Evolutionary conservation across 148 eudicot genomes (phyloP).

Genomic region (Rhododendron vialii): DNA sequence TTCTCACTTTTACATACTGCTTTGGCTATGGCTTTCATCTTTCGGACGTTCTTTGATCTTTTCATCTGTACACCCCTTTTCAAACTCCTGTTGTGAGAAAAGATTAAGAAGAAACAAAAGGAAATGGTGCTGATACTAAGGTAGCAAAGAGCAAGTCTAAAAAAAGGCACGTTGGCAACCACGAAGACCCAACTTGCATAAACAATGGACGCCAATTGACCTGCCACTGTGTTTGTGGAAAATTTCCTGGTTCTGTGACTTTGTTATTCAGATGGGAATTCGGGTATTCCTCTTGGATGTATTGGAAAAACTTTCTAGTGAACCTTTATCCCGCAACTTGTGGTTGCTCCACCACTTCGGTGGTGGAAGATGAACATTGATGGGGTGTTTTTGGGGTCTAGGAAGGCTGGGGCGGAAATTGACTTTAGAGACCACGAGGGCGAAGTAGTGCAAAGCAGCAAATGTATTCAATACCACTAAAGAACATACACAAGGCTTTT

Average conservation of each 20-base stretch:
- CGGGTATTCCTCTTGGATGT: background rate
- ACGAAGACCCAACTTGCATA: background rate
- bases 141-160: background rate
- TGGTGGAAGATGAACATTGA: too few species aligned
- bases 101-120: background rate
- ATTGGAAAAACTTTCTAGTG: background rate
- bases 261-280: too few species aligned
- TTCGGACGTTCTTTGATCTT: slow-evolving; percentile 75
- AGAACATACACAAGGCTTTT: too few species aligned
- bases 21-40: slow-evolving; percentile 79
- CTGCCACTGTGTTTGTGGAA: background rate
- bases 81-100: slow-evolving; percentile 38
- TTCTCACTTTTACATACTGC: slow-evolving; percentile 70
- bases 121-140: background rate
- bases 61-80: slow-evolving; percentile 82
- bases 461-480: too few species aligned
- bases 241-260: background rate
- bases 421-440: too few species aligned
- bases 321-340: too few species aligned
- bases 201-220: background rate
- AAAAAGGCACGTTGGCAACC: background rate
- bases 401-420: too few species aligned
- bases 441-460: too few species aligned
- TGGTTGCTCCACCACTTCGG: too few species aligned
- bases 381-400: too few species aligned